A percentile compares a stretch with the other conserved stretches of the same genome.
phyloP scores from a whole-genome alignment of 192 early-diverging fungal genomes.

The Podochytrium sp. region DNA sequence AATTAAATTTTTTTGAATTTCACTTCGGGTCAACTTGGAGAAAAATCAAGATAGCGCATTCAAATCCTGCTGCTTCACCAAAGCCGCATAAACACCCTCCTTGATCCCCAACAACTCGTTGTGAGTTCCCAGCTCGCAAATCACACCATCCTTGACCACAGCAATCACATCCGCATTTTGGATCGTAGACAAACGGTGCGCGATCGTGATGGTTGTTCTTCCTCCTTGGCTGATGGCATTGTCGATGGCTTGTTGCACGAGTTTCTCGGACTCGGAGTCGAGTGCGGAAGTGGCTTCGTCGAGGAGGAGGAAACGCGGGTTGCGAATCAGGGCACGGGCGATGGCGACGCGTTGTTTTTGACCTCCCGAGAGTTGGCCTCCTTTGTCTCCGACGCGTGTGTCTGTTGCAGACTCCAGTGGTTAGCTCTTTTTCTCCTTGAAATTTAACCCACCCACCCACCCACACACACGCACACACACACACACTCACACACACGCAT shows the following conservation, averaged over 20 bases:
- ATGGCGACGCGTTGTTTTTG: slow-evolving; percentile 48
- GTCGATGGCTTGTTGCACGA: slow-evolving; percentile 71
- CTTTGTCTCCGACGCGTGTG: slow-evolving; percentile 47
- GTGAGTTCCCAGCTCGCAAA: slow-evolving; percentile 69
- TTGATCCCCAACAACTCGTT: slow-evolving; percentile 59
- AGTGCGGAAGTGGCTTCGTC: slow-evolving; percentile 55
- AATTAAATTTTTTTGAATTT: too few relatives aligned
- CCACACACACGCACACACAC: too few relatives aligned
- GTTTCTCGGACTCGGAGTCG: slow-evolving; percentile 66
- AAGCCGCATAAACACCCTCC: slow-evolving; percentile 48
- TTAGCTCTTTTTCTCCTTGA: neutral
- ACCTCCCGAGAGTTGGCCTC: slow-evolving; percentile 51
- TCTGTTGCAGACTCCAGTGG: slow-evolving; percentile 47
- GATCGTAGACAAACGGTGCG: slow-evolving; percentile 70
- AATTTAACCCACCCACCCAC: neutral
- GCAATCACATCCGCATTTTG: slow-evolving; percentile 67
- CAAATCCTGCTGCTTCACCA: slow-evolving; percentile 58
- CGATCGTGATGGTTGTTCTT: slow-evolving; percentile 74
- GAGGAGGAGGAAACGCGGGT: slow-evolving; percentile 43
- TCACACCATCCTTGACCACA: slow-evolving; percentile 52
- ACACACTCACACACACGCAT: slow-evolving; percentile 56
- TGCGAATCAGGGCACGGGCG: slow-evolving; percentile 65
- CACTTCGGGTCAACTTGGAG: too few relatives aligned
- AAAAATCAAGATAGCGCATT: slow-evolving; percentile 4
- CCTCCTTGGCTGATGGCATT: slow-evolving; percentile 61